Evolutionary conservation across 140 eudicot genomes (phyloP).

Genomic region (Flaveria floridana): DNA sequence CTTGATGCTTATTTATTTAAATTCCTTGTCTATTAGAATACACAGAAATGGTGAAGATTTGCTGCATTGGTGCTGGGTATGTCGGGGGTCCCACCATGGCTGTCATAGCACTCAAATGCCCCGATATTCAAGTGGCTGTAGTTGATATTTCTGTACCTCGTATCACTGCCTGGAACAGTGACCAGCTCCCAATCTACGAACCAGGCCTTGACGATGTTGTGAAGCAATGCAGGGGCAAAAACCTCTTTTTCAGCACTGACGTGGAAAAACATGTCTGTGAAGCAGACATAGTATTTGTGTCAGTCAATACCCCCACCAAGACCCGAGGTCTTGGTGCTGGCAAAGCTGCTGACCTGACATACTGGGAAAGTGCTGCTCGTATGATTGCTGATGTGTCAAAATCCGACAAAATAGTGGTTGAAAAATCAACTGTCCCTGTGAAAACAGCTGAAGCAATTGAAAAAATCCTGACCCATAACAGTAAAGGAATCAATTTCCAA

Average conservation of each 20-base stretch:
- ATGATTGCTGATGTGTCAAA: constrained; percentile 78
- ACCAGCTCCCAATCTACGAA: constrained; percentile 65
- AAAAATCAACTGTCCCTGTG: constrained; percentile 75
- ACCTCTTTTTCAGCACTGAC: constrained; percentile 68
- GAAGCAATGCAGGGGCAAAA: constrained; percentile 75
- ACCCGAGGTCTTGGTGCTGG: constrained; percentile 80
- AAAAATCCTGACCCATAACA: constrained; percentile 61
- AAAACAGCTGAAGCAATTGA: constrained; percentile 80
- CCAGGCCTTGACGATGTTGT: constrained; percentile 66
- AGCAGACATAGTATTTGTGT: constrained; percentile 62
- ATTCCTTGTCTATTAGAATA: constrained; percentile 8
- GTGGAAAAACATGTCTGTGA: constrained; percentile 68
- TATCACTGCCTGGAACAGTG: constrained; percentile 73
- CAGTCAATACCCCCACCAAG: constrained; percentile 73
- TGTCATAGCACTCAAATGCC: constrained; percentile 71
- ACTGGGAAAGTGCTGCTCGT: constrained; percentile 82
- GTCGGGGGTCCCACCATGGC: constrained; percentile 87
- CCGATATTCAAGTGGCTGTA: constrained; percentile 52
- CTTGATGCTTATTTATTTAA: constrained; percentile 9
- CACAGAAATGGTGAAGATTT: constrained; percentile 65
- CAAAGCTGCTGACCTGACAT: constrained; percentile 71
- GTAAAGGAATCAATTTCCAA: constrained; percentile 62
- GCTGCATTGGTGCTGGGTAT: constrained; percentile 80
- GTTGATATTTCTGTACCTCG: constrained; percentile 67
- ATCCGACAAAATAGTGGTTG: constrained; percentile 66